Evolutionary conservation across 257 asterid genomes (phyloP).

Genomic region (Ilex asprella): DNA sequence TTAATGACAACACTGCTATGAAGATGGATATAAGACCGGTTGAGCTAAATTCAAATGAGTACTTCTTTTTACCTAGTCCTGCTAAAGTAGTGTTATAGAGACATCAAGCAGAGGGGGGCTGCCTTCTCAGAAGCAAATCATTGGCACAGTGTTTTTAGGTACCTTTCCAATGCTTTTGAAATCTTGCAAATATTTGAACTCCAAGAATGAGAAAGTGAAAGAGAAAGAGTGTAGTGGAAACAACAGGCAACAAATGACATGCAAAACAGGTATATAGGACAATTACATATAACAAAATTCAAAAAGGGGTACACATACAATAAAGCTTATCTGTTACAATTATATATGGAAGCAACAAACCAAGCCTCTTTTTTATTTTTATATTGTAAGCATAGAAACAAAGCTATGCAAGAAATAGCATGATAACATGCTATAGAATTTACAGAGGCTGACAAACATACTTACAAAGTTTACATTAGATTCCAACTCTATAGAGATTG

Average conservation of each 20-base stretch:
- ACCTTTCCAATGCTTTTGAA: slow-evolving; percentile 31
- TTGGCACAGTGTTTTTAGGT: slow-evolving; percentile 48
- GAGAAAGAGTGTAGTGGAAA: not conserved
- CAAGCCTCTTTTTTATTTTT: not conserved
- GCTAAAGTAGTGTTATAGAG: slow-evolving; percentile 51
- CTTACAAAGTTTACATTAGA: slow-evolving; percentile 71
- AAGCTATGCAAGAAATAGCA: too few species aligned
- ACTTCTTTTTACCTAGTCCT: slow-evolving; percentile 53
- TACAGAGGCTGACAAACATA: slow-evolving; percentile 15
- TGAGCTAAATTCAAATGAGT: not conserved
- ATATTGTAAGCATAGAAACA: too few species aligned
- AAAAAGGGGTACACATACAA: not conserved
- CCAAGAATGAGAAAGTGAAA: slow-evolving; percentile 10
- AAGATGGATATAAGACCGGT: not conserved
- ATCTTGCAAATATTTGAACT: slow-evolving; percentile 37
- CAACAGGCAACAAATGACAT: not conserved
- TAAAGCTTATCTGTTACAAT: not conserved
- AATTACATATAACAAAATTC: too few species aligned
- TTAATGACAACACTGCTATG: not conserved
- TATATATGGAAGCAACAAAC: not conserved
- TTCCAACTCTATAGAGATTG: slow-evolving; percentile 59
- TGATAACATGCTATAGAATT: too few species aligned
- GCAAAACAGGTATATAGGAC: not conserved
- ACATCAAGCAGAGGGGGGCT: slow-evolving; percentile 94
- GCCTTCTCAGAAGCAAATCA: slow-evolving; percentile 90